Conservation (phyloP, 441 rosid genomes). For the Oxalis stricta region DNA sequence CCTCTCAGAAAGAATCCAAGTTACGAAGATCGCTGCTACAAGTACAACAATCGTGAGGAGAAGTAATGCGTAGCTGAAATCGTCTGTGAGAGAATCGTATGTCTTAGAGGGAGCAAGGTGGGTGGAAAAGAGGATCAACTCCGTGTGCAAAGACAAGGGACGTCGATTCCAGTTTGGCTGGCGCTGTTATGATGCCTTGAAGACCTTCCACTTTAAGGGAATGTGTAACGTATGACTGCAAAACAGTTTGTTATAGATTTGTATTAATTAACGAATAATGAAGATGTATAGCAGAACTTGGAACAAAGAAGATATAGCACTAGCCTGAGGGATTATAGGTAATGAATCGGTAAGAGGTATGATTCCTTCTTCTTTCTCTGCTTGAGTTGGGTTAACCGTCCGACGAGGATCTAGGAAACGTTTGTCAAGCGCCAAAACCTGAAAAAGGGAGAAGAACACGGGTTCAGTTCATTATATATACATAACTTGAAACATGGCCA, state of each 20-base stretch:
- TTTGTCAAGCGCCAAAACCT: slow-evolving; percentile 97
- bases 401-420: slow-evolving; percentile 95
- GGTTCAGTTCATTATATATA: slow-evolving; percentile 4
- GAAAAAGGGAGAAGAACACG: no score
- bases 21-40: slow-evolving; percentile 71
- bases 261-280: neutral
- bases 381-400: slow-evolving; percentile 78
- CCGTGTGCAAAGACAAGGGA: slow-evolving; percentile 84
- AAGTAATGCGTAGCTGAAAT: slow-evolving; percentile 88
- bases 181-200: slow-evolving; percentile 64
- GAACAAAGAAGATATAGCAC: slow-evolving; percentile 7
- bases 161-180: slow-evolving; percentile 92
- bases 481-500: neutral
- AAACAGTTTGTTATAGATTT: slow-evolving; percentile 6
- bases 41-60: slow-evolving; percentile 83
- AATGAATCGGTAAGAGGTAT: slow-evolving; percentile 85
- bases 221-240: slow-evolving; percentile 81
- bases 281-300: neutral
- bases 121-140: slow-evolving; percentile 84
- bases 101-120: slow-evolving; percentile 97
- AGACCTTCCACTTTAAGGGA: slow-evolving; percentile 77
- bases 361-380: slow-evolving; percentile 95
- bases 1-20: slow-evolving; percentile 86
- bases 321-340: slow-evolving; percentile 89
- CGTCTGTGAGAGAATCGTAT: slow-evolving; percentile 93